Conservation (phyloP, 768 basidiomycete species). For the Russula sp. region DNA sequence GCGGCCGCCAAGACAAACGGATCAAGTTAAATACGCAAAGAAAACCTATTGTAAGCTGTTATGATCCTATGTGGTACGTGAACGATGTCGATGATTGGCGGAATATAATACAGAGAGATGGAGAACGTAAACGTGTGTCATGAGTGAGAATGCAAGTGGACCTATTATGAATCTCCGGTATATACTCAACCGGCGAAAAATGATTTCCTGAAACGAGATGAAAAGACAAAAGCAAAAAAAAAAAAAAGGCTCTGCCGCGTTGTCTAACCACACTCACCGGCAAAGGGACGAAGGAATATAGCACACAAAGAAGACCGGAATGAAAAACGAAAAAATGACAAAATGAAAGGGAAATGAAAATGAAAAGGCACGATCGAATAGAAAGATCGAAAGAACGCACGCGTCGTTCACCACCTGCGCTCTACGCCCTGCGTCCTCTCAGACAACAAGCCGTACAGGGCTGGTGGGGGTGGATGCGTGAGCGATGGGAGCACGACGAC, state of each 20-base stretch:
- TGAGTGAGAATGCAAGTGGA: background rate
- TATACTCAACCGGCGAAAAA: too few species aligned
- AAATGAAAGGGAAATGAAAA: background rate
- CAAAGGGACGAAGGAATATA: background rate
- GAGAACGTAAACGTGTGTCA: background rate
- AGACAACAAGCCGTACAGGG: background rate
- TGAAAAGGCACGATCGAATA: background rate
- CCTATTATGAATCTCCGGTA: too few species aligned
- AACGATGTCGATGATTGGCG: background rate
- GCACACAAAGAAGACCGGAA: background rate
- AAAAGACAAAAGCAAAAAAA: too few species aligned
- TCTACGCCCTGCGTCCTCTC: background rate
- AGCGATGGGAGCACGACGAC: constrained; percentile 18
- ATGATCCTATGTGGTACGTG: background rate
- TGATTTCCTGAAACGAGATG: too few species aligned
- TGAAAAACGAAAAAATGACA: background rate
- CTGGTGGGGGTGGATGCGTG: constrained; percentile 2
- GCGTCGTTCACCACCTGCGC: background rate
- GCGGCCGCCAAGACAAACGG: background rate
- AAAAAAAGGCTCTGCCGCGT: too few species aligned
- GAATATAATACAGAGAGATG: background rate
- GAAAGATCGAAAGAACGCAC: background rate
- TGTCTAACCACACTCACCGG: too few species aligned
- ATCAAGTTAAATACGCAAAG: background rate
- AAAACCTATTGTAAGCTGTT: background rate